Evolutionary conservation across 2,329 filamentous ascomycete species (phyloP).

Genomic region (Exophiala lecanii-corni): DNA sequence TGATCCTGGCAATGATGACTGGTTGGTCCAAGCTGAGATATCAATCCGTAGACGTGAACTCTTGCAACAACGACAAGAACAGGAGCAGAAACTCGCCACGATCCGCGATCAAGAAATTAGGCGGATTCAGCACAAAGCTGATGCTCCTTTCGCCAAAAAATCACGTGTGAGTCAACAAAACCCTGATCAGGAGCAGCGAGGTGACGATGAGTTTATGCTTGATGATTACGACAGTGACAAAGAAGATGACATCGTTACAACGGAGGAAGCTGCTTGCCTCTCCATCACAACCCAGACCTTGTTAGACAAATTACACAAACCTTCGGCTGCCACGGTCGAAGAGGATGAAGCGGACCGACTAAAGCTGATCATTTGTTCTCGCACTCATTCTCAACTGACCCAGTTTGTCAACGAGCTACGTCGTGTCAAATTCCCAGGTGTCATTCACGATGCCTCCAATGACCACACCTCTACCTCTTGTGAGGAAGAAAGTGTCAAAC

Average conservation of each 20-base stretch:
- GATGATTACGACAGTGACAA: slow-evolving; percentile 67
- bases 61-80: slow-evolving; percentile 61
- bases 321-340: slow-evolving; percentile 35
- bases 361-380: slow-evolving; percentile 88
- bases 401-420: slow-evolving; percentile 82
- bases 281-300: slow-evolving; percentile 72
- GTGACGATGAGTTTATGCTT: slow-evolving; percentile 69
- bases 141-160: slow-evolving; percentile 13
- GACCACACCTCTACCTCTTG: slow-evolving; percentile 19
- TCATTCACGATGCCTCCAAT: slow-evolving; percentile 62
- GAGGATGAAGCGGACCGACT: slow-evolving; percentile 59
- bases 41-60: slow-evolving; percentile 64
- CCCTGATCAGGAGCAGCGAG: slow-evolving; percentile 20
- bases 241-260: slow-evolving; percentile 34
- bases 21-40: slow-evolving; percentile 75
- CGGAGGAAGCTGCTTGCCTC: slow-evolving; percentile 43
- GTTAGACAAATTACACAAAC: slow-evolving; percentile 61
- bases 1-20: slow-evolving; percentile 69
- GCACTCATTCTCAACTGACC: slow-evolving; percentile 85
- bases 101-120: slow-evolving; percentile 15
- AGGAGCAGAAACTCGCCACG: slow-evolving; percentile 55
- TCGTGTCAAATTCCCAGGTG: slow-evolving; percentile 71
- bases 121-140: slow-evolving; percentile 7
- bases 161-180: slow-evolving; percentile 7
- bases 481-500: slow-evolving; percentile 54